Conservation (phyloP, 192 early-diverging fungal species). For the Coemansia sp. region DNA sequence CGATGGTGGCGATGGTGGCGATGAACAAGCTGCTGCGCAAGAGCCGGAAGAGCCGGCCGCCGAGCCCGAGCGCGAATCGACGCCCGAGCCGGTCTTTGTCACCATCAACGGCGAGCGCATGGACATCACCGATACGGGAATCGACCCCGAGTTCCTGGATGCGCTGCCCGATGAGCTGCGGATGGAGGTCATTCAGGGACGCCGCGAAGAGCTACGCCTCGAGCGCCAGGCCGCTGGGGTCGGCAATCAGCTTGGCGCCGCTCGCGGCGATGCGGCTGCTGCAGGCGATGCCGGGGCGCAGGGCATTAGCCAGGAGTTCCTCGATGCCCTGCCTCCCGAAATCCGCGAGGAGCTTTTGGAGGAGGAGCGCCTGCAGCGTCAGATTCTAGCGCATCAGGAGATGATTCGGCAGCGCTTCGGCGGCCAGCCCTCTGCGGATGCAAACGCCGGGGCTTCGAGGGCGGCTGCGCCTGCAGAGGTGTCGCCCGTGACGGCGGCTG, state of each 20-base stretch:
- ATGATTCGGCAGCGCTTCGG: constrained; percentile 38
- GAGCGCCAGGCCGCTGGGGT: constrained; percentile 16
- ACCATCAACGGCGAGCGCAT: constrained; percentile 75
- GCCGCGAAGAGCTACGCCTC: constrained; percentile 58
- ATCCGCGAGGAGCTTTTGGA: constrained; percentile 85
- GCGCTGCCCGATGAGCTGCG: constrained; percentile 94
- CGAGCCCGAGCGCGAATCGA: constrained; percentile 24
- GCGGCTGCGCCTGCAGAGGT: neutral
- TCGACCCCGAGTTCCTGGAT: constrained; percentile 89
- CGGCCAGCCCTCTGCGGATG: neutral
- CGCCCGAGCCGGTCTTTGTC: constrained; percentile 51
- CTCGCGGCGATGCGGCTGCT: constrained; percentile 31
- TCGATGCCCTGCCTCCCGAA: constrained; percentile 86
- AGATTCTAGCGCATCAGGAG: constrained; percentile 60
- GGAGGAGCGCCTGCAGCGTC: constrained; percentile 66
- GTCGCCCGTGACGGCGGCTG: constrained; percentile 10
- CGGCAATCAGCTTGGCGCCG: constrained; percentile 8
- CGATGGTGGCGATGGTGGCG: constrained; percentile 7
- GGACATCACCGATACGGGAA: constrained; percentile 91
- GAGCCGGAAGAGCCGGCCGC: constrained; percentile 21
- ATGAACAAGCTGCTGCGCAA: constrained; percentile 21
- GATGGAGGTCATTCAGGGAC: constrained; percentile 86
- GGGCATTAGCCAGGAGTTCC: constrained; percentile 76
- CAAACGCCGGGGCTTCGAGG: neutral
- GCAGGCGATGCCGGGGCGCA: constrained; percentile 1